Evolutionary conservation across 495 filamentous ascomycete genomes (phyloP).

Genomic region (Hypoxylon fuscum): DNA sequence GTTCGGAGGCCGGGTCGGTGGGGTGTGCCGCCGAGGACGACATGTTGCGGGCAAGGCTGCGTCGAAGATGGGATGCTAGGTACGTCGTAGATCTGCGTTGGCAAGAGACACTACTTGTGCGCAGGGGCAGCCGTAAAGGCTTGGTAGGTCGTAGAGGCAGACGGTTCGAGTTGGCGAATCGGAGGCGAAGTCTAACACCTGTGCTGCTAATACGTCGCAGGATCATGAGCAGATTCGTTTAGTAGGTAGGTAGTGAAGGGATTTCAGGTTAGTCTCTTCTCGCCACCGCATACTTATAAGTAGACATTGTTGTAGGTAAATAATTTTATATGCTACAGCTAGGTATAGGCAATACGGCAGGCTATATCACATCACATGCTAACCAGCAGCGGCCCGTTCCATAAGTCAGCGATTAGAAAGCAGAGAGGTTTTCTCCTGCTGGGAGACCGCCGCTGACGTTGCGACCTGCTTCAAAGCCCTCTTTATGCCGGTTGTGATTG

Average conservation of each 20-base stretch:
- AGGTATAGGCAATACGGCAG: not conserved
- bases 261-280: no score
- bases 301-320: not conserved
- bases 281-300: not conserved
- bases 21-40: constrained; percentile 14
- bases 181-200: constrained; percentile 12
- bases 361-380: constrained; percentile 1
- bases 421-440: constrained; percentile 3
- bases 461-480: not conserved
- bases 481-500: constrained; percentile 13
- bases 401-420: constrained; percentile 44
- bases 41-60: constrained; percentile 9
- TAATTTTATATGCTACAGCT: not conserved
- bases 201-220: constrained; percentile 1
- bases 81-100: not conserved
- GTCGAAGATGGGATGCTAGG: not conserved
- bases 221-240: constrained; percentile 16
- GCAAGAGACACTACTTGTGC: not conserved
- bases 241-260: not conserved
- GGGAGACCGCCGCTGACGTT: constrained; percentile 3
- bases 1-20: constrained; percentile 6
- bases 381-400: constrained; percentile 1
- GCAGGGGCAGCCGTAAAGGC: not conserved
- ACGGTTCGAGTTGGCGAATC: constrained; percentile 11
- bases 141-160: not conserved